phyloP scores from a whole-genome alignment of 2,329 filamentous ascomycete genomes.

The Harringtonia lauricola region DNA sequence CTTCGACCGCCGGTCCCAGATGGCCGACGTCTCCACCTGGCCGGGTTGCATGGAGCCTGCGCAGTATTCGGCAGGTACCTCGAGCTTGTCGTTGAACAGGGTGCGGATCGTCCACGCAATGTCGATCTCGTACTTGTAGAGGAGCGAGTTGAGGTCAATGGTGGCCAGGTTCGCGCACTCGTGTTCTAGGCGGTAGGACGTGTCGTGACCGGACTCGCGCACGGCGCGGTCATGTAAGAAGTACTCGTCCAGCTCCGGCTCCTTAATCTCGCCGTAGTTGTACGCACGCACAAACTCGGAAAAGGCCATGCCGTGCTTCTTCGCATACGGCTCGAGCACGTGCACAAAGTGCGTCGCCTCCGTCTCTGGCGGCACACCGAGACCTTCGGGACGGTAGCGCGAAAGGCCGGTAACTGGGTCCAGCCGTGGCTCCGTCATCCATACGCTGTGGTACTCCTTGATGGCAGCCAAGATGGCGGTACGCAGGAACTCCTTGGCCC shows the following conservation, averaged over 20 bases:
- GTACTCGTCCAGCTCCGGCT: conserved; percentile 88
- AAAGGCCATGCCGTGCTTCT: conserved; percentile 76
- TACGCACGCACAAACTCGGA: conserved; percentile 81
- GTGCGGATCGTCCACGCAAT: conserved; percentile 79
- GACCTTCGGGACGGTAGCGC: conserved; percentile 71
- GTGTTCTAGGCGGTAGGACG: conserved; percentile 82
- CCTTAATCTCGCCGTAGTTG: conserved; percentile 63
- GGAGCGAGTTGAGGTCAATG: conserved; percentile 83
- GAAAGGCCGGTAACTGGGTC: conserved; percentile 72
- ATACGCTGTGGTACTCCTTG: conserved; percentile 90
- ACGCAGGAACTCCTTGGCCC: conserved; percentile 69
- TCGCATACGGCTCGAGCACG: conserved; percentile 66
- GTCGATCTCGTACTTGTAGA: conserved; percentile 96
- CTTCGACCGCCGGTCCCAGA: conserved; percentile 84
- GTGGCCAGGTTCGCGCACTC: conserved; percentile 83
- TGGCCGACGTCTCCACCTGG: conserved; percentile 68
- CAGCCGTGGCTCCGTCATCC: conserved; percentile 67
- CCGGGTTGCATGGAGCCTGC: conserved; percentile 54
- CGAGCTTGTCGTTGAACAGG: conserved; percentile 71
- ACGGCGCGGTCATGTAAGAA: conserved; percentile 94
- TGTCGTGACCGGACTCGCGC: conserved; percentile 93
- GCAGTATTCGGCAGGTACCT: conserved; percentile 76
- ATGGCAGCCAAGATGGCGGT: conserved; percentile 79
- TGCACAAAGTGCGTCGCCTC: conserved; percentile 81
- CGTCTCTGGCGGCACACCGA: conserved; percentile 84